Evolutionary conservation across 2,329 filamentous ascomycete genomes (phyloP).

Genomic region (Pseudocercospora vitis): DNA sequence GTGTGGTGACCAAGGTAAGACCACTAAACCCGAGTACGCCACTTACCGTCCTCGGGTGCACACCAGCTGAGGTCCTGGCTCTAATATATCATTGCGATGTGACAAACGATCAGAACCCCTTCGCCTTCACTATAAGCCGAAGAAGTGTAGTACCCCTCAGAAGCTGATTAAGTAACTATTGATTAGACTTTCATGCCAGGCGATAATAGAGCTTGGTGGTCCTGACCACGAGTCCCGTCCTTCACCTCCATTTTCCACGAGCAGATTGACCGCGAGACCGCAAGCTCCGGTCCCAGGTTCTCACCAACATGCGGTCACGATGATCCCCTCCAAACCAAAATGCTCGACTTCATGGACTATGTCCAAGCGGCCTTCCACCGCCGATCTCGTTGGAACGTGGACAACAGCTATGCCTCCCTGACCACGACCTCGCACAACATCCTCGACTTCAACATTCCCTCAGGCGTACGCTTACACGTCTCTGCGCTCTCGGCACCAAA

Average conservation of each 20-base stretch:
- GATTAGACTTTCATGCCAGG: no score
- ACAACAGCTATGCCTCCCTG: conserved; percentile 87
- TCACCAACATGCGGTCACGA: conserved; percentile 17
- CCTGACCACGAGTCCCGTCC: no score
- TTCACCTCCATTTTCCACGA: background rate
- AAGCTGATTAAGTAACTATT: no score
- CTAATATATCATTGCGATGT: no score
- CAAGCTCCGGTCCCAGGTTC: background rate
- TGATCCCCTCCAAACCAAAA: conserved; percentile 42
- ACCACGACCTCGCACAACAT: conserved; percentile 82
- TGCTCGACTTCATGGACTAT: conserved; percentile 98
- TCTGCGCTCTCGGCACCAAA: conserved; percentile 90
- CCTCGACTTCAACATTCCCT: conserved; percentile 83
- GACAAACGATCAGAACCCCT: no score
- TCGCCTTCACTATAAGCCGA: no score
- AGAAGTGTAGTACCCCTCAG: no score
- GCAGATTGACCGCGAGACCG: background rate
- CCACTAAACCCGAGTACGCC: no score
- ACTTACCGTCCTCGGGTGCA: no score
- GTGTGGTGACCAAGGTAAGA: no score
- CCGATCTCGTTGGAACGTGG: conserved; percentile 81
- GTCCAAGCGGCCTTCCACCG: conserved; percentile 88
- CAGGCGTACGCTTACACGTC: conserved; percentile 79
- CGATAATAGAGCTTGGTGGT: no score
- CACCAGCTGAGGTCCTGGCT: no score